Percentiles rank a stretch among this genome's conserved stretches.
phyloP scores from a whole-genome alignment of 176 grass and related monocot genomes.

The Thinopyrum elongatum region DNA sequence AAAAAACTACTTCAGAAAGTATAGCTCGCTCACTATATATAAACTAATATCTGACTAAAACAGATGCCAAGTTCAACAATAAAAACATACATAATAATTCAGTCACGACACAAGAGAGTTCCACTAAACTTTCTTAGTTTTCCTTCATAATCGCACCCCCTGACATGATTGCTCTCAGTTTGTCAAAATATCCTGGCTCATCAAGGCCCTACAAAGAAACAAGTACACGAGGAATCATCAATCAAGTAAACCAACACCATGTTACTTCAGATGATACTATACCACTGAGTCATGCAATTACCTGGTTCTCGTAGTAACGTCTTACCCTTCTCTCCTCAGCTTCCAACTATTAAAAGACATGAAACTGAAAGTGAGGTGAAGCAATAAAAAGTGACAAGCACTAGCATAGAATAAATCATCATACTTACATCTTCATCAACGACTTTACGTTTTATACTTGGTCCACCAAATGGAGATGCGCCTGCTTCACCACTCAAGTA shows the following conservation, averaged over 20 bases:
- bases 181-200: background rate
- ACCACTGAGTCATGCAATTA: background rate
- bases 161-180: background rate
- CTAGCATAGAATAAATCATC: background rate
- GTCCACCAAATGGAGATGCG: background rate
- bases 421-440: background rate
- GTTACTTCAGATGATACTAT: background rate
- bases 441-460: background rate
- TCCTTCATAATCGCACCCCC: background rate
- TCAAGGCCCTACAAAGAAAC: background rate
- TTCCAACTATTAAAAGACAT: background rate
- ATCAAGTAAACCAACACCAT: background rate
- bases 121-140: background rate
- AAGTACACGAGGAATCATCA: background rate
- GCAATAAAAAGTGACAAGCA: background rate
- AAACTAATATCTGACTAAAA: no score
- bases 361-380: background rate
- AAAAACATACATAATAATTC: background rate
- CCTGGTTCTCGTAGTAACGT: background rate
- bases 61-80: no score
- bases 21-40: no score
- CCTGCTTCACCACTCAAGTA: background rate
- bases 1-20: no score
- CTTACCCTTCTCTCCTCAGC: background rate
- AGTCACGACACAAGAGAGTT: background rate